phyloP scores from a whole-genome alignment of 805 yeast species.

The Saturnispora sanitii region DNA sequence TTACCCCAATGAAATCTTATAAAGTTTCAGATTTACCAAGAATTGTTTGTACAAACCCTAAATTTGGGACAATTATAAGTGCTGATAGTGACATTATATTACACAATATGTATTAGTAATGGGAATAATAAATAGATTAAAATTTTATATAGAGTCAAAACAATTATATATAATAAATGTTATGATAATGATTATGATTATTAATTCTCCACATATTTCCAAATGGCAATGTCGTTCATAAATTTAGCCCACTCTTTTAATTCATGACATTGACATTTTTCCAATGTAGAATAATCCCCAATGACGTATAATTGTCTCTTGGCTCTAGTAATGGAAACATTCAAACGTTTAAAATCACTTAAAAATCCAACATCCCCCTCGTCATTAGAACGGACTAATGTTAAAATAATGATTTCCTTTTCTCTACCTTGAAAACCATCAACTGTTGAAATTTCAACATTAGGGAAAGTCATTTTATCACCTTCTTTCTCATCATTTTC shows the following conservation, averaged over 20 bases:
- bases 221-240: constrained; percentile 58
- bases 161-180: no score
- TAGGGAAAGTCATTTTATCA: constrained; percentile 21
- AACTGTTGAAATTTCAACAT: constrained; percentile 74
- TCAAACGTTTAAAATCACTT: constrained; percentile 66
- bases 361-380: constrained; percentile 72
- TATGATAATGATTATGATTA: no score
- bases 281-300: constrained; percentile 74
- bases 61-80: constrained; percentile 48
- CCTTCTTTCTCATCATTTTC: no score
- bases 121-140: neutral
- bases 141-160: no score
- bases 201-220: constrained; percentile 52
- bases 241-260: constrained; percentile 58
- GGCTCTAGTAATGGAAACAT: constrained; percentile 91
- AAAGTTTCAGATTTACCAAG: constrained; percentile 30
- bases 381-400: constrained; percentile 71
- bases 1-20: neutral
- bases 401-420: constrained; percentile 72
- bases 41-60: constrained; percentile 52
- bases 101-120: constrained; percentile 25
- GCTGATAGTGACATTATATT: constrained; percentile 46
- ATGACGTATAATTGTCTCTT: constrained; percentile 74
- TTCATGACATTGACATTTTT: constrained; percentile 34
- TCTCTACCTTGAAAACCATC: constrained; percentile 98